phyloP scores from a whole-genome alignment of 208 protist species.

The Borovskyia barvae region DNA sequence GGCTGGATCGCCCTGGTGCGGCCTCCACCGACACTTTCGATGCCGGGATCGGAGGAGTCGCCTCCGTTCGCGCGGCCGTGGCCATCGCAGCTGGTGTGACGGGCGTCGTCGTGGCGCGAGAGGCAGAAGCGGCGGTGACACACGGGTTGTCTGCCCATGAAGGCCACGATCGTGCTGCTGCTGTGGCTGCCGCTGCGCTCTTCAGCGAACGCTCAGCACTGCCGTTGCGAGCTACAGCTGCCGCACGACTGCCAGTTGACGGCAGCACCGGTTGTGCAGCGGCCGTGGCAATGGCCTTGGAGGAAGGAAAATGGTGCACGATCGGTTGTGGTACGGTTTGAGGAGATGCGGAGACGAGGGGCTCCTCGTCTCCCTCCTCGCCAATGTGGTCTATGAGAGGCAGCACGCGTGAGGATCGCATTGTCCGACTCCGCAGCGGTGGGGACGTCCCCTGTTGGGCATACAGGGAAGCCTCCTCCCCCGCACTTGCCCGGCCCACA shows the following conservation, averaged over 20 bases:
- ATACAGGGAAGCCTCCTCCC: not conserved
- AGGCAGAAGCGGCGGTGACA: not conserved
- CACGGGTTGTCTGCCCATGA: conserved; percentile 3
- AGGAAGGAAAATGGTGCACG: not conserved
- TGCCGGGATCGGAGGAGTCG: not conserved
- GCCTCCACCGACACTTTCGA: not conserved
- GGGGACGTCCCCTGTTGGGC: not conserved
- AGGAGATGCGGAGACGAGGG: conserved; percentile 1
- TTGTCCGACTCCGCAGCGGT: not conserved
- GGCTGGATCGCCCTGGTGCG: not conserved
- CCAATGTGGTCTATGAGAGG: conserved; percentile 17
- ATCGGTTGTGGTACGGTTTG: not conserved
- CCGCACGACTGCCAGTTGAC: not conserved
- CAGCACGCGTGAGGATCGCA: conserved; percentile 14
- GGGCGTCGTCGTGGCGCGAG: not conserved
- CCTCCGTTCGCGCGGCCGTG: not conserved
- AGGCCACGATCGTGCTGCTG: not conserved
- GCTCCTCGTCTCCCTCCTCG: conserved; percentile 2
- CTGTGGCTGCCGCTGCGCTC: not conserved
- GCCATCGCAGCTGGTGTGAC: not conserved
- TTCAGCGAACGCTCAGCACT: not conserved
- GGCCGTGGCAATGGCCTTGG: not conserved
- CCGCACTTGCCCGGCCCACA: not conserved
- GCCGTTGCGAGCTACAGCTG: not conserved
- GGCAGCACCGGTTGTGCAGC: not conserved